Percentiles rank a stretch among this genome's conserved stretches.
phyloP scores from a whole-genome alignment of 257 asterid genomes.

The Solanum microdontum region DNA sequence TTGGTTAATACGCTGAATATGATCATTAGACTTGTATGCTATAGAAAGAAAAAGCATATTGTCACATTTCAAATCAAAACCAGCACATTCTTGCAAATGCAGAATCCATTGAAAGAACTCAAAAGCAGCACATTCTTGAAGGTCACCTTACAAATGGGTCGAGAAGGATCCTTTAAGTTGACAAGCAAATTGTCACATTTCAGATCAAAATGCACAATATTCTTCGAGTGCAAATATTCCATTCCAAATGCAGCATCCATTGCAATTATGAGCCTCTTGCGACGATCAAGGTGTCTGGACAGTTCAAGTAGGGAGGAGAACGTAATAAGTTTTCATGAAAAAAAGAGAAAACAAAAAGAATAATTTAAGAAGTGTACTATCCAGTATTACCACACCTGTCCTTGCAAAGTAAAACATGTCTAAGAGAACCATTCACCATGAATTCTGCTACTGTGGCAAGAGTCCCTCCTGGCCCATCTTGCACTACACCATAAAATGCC shows the following conservation, averaged over 20 bases:
- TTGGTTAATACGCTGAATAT: not conserved
- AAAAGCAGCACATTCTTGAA: not conserved
- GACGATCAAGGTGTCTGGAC: constrained; percentile 3
- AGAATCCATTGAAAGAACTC: not conserved
- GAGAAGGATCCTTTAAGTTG: constrained; percentile 4
- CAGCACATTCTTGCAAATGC: not conserved
- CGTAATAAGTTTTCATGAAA: not conserved
- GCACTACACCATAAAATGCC: constrained; percentile 16
- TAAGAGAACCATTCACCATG: constrained; percentile 15
- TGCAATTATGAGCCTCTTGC: constrained; percentile 5
- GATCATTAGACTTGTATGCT: not conserved
- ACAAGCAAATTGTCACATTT: constrained; percentile 8
- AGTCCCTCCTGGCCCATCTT: constrained; percentile 11
- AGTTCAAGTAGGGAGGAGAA: not conserved
- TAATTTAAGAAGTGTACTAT: not conserved
- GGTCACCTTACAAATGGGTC: constrained; percentile 6
- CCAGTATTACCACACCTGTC: constrained; percentile 1
- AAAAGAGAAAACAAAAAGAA: not conserved
- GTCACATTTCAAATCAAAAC: not conserved
- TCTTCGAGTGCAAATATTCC: constrained; percentile 7
- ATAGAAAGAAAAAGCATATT: not conserved
- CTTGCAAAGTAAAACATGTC: constrained; percentile 7
- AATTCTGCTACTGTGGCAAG: constrained; percentile 11
- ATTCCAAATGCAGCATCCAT: constrained; percentile 9
- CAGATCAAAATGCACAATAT: constrained; percentile 3